These are phyloP conservation scores for Ochetophila trinervis DNA, from an alignment of 306 rosid genomes.

Conservation along the genomic window DNA sequence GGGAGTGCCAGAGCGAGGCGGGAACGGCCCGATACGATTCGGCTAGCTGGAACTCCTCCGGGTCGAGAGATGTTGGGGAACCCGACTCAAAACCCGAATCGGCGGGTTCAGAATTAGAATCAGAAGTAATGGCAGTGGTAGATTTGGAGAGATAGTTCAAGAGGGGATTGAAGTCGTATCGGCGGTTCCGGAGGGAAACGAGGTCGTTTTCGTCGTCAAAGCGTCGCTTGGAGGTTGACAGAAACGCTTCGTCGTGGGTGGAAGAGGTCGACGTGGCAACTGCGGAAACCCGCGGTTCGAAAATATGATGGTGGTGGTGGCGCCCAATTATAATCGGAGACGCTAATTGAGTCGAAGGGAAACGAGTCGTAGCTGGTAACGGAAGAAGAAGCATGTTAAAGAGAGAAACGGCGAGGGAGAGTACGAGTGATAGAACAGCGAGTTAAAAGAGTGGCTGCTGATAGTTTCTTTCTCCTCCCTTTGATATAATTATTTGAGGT, in stretches of 20 bases:
- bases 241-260: constrained; percentile 30
- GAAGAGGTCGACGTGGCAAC: constrained; percentile 25
- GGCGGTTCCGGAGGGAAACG: constrained; percentile 49
- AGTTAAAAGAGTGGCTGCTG: background rate
- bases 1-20: constrained; percentile 82
- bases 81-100: constrained; percentile 14
- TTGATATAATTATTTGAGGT: constrained; percentile 5
- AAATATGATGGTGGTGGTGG: constrained; percentile 34
- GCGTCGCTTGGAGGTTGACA: constrained; percentile 30
- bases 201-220: constrained; percentile 45
- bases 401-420: background rate
- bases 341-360: constrained; percentile 26
- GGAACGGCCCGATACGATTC: constrained; percentile 87
- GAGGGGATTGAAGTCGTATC: constrained; percentile 79
- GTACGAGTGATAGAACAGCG: background rate
- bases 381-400: constrained; percentile 39
- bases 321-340: constrained; percentile 34
- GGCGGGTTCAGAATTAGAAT: background rate
- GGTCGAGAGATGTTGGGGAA: constrained; percentile 65
- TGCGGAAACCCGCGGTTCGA: constrained; percentile 23
- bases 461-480: background rate
- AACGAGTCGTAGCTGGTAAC: constrained; percentile 31
- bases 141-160: constrained; percentile 53
- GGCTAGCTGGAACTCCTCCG: constrained; percentile 70
- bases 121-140: background rate